These are phyloP conservation scores for Neoascochyta sp. DNA, from an alignment of 2,329 filamentous ascomycete genomes.

Conservation along the genomic window DNA sequence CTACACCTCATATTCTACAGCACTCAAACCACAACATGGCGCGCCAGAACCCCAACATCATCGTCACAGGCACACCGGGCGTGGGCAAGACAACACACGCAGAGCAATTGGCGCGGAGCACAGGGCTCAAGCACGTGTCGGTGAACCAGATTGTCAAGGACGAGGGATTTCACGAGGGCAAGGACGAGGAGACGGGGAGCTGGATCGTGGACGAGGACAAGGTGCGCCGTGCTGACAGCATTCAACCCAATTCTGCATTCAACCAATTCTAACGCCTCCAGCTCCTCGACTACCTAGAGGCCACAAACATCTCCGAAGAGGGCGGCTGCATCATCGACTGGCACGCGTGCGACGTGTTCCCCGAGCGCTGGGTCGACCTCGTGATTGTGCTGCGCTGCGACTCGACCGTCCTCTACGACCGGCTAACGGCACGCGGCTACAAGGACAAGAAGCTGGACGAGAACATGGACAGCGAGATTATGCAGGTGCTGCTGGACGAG, in stretches of 20 bases:
- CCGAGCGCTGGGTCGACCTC: constrained; percentile 88
- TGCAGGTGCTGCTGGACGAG: constrained; percentile 89
- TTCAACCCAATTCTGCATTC: background rate
- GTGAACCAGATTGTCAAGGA: constrained; percentile 93
- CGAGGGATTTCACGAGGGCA: constrained; percentile 79
- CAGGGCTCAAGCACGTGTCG: constrained; percentile 75
- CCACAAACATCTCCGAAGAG: constrained; percentile 59
- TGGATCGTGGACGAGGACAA: constrained; percentile 98
- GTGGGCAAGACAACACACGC: constrained; percentile 94
- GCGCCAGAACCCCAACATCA: constrained; percentile 70
- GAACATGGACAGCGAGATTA: constrained; percentile 95
- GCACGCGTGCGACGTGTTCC: constrained; percentile 96
- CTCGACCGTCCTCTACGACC: constrained; percentile 77
- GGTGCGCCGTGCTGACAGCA: constrained; percentile 46
- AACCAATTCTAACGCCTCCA: constrained; percentile 30
- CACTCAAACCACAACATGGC: constrained; percentile 27
- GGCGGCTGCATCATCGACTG: constrained; percentile 93
- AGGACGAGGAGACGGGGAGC: constrained; percentile 77
- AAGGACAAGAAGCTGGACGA: constrained; percentile 85
- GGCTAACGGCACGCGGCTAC: constrained; percentile 74
- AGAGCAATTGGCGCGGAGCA: constrained; percentile 71
- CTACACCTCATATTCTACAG: no score
- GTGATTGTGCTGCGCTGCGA: constrained; percentile 87
- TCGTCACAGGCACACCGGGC: constrained; percentile 92
- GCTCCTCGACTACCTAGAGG: constrained; percentile 85